Evolutionary conservation across 257 asterid genomes (phyloP).

Genomic region (Pogostemon cablin): DNA sequence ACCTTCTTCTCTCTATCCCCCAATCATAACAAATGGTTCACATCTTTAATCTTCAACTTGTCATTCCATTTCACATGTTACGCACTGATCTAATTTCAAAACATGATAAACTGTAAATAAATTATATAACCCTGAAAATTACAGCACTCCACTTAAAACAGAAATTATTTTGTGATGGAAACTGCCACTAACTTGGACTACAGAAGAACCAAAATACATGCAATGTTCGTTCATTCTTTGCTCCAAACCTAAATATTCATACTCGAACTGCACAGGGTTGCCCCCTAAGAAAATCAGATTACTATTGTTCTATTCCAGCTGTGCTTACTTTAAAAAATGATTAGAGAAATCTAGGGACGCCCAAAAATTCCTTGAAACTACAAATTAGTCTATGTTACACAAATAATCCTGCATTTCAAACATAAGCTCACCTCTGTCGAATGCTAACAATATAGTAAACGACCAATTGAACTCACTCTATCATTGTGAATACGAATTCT

Average conservation of each 20-base stretch:
- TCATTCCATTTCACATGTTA: neutral
- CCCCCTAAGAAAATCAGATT: neutral
- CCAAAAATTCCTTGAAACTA: neutral
- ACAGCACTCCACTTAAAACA: neutral
- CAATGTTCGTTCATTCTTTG: neutral
- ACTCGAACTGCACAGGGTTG: neutral
- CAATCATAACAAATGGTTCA: neutral
- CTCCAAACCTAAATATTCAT: neutral
- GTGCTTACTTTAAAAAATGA: neutral
- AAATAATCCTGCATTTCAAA: constrained; percentile 16
- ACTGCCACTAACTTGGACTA: constrained; percentile 7
- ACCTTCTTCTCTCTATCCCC: neutral
- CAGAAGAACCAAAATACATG: neutral
- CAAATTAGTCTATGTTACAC: neutral
- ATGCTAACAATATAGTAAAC: neutral
- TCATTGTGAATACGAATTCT: neutral
- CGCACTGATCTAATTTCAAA: neutral
- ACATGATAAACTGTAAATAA: neutral
- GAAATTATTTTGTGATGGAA: neutral
- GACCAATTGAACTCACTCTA: neutral
- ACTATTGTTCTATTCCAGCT: neutral
- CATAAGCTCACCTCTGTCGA: neutral
- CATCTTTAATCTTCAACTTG: neutral
- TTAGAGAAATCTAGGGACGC: neutral
- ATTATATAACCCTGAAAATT: neutral